A percentile compares a stretch with the other conserved stretches of the same genome.
Conservation (phyloP, 805 yeast genomes). For the Starmerella gropengiesseri region DNA sequence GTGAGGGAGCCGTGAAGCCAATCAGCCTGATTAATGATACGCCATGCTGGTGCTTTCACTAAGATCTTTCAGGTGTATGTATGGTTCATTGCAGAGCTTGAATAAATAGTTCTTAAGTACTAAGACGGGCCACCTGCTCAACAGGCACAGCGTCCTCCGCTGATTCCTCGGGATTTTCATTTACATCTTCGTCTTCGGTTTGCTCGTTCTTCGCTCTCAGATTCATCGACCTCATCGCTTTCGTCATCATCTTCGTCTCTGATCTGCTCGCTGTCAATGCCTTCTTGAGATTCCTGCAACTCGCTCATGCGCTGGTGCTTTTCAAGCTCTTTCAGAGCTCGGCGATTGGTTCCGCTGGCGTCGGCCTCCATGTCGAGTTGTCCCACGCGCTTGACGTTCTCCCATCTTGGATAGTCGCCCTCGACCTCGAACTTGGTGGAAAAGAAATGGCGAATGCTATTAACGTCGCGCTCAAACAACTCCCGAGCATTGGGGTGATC, state of each 20-base stretch:
- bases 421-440: constrained; percentile 61
- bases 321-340: constrained; percentile 57
- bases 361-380: constrained; percentile 75
- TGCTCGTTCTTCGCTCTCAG: constrained; percentile 1
- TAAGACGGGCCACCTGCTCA: background rate
- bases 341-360: constrained; percentile 67
- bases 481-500: constrained; percentile 81
- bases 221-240: constrained; percentile 33
- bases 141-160: background rate
- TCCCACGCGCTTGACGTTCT: constrained; percentile 57
- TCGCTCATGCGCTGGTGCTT: constrained; percentile 45
- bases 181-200: background rate
- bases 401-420: constrained; percentile 80
- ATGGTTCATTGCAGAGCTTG: too few relatives aligned
- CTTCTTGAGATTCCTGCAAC: constrained; percentile 28
- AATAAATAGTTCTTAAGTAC: background rate
- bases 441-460: constrained; percentile 78
- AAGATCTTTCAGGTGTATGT: too few relatives aligned
- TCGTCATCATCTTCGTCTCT: constrained; percentile 31
- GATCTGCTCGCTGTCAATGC: too few relatives aligned
- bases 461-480: constrained; percentile 86
- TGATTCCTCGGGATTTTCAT: background rate
- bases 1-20: too few relatives aligned
- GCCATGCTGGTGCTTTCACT: too few relatives aligned
- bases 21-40: too few relatives aligned